phyloP scores from a whole-genome alignment of 2,329 filamentous ascomycete species.

The Capronia americana region DNA sequence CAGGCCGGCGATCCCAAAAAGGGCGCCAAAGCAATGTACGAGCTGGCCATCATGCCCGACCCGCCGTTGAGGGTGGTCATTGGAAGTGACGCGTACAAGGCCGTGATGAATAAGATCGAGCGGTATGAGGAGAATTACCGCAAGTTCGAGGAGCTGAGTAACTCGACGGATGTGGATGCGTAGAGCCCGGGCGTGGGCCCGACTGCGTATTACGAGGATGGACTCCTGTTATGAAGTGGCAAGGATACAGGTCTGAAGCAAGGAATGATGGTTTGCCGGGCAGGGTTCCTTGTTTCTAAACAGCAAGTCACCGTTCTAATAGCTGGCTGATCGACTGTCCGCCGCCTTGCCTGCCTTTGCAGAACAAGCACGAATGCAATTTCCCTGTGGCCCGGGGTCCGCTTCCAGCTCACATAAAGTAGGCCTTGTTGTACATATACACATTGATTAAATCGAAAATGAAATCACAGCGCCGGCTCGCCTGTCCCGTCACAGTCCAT shows the following conservation, averaged over 20 bases:
- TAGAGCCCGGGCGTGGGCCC: background rate
- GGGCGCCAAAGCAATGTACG: constrained; percentile 44
- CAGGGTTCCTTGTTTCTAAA: background rate
- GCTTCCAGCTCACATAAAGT: background rate
- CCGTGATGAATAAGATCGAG: constrained; percentile 38
- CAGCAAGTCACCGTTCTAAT: background rate
- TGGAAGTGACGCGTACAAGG: constrained; percentile 38
- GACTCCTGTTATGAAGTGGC: background rate
- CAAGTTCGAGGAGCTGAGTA: constrained; percentile 34
- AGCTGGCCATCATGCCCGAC: constrained; percentile 39
- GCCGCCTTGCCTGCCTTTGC: background rate
- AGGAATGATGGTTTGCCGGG: background rate
- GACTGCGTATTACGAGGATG: background rate
- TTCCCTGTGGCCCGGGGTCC: constrained; percentile 1
- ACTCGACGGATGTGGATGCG: constrained; percentile 38
- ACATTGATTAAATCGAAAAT: constrained; percentile 15
- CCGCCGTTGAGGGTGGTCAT: constrained; percentile 36
- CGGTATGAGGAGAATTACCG: constrained; percentile 38
- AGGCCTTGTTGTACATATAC: constrained; percentile 27
- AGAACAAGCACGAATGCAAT: constrained; percentile 3
- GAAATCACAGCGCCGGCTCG: constrained; percentile 1
- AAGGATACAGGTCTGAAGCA: background rate
- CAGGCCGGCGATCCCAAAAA: constrained; percentile 45
- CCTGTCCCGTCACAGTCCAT: constrained; percentile 9
- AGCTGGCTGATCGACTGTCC: background rate